phyloP scores from a whole-genome alignment of 2,329 filamentous ascomycete genomes.

The Cladorrhinum sp. region DNA sequence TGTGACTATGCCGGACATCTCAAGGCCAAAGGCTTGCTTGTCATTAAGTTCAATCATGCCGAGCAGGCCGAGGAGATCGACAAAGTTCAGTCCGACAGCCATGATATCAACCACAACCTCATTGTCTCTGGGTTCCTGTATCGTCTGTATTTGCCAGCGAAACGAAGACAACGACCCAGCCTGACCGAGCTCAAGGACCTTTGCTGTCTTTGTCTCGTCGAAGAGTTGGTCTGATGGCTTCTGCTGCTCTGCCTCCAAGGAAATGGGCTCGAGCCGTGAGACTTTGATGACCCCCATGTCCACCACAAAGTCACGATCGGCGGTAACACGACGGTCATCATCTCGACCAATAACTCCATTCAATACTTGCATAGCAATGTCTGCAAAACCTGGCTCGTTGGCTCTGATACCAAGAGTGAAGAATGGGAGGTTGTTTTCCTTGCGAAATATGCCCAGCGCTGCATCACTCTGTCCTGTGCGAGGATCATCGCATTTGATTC shows the following conservation, averaged over 20 bases:
- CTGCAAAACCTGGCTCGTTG: too few species aligned
- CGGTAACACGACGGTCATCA: too few species aligned
- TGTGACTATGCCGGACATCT: background rate
- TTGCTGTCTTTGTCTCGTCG: too few species aligned
- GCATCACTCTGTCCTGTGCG: constrained; percentile 9
- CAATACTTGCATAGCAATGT: too few species aligned
- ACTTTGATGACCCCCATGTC: too few species aligned
- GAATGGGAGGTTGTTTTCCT: constrained; percentile 11
- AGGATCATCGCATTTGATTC: constrained; percentile 11
- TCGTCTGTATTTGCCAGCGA: background rate
- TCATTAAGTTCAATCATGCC: background rate
- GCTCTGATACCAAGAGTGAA: constrained; percentile 7
- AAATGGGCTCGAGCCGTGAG: too few species aligned
- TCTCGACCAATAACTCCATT: too few species aligned
- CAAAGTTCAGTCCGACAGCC: constrained; percentile 33
- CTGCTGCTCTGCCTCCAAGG: too few species aligned
- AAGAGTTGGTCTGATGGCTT: too few species aligned
- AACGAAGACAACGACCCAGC: background rate
- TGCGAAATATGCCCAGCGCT: constrained; percentile 1
- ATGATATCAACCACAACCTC: constrained; percentile 36
- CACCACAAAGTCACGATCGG: too few species aligned
- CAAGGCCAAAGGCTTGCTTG: background rate
- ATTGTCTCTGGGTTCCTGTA: constrained; percentile 18
- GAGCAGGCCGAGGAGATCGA: background rate
- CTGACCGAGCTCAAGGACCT: background rate